Evolutionary conservation across 106 monocot species (phyloP), one percentile per base, ranked within the genome.

Genomic region (Apostasia shenzhenica): DNA sequence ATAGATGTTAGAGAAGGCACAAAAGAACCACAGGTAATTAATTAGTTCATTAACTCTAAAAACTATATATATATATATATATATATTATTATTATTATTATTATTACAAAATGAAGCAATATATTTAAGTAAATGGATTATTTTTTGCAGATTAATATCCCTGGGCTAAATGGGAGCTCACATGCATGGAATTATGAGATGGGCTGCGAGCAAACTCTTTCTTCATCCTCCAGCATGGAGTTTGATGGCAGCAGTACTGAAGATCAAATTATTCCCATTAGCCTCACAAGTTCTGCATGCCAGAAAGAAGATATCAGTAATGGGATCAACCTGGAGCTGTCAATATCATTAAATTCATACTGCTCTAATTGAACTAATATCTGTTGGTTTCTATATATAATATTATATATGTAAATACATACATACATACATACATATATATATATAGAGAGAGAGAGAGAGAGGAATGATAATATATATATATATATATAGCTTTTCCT

Each of bases 251-350:
- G 48, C 8, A 9, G 42, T 4, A n/a, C n/a, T n/a, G 61, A 11
- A 61, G 5, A 41, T 8, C 9, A 41, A 3, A 9, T 59, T 41
- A 9, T 8, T 59, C 39, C n/a, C 12, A 61, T 43, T 13, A 38
- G 7, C 39, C 43, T 3, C 2, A 44, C 3, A 8, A 61, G 26
- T 26, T 26, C 26, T 26, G 37, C 40, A 12, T 4, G 11, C 37
- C 37, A 0, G 2, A 10, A 1, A 9, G 66, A 14, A 14, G 66
- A 39, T 4, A 52, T 6, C 7, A 52, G 52, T 0, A 51, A 39
- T 49, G 66, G 50, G 50, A 48, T 66, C 11, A 66, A 66, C 44
- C 50, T 66, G 8, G 66, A 66, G 6, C 50, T 66, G 26, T 37
- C 66, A n/a, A 66, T 66, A 37, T 66, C 66, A 39, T 51, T 45